Evolutionary conservation across 148 eudicot species (phyloP).

Genomic region (Cornus kousa): DNA sequence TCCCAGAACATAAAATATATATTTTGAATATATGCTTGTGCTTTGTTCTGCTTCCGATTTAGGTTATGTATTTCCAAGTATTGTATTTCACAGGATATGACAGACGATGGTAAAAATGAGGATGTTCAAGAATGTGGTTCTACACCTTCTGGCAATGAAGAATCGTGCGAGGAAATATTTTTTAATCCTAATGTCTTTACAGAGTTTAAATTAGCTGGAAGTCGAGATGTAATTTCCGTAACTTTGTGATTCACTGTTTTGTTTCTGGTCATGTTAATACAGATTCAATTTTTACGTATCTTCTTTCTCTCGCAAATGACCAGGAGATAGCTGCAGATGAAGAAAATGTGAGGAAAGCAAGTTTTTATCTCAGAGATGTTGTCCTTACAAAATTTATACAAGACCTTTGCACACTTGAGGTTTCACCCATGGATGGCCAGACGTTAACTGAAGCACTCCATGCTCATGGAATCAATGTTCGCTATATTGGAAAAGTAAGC

Average conservation of each 20-base stretch:
- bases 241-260: background rate
- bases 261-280: background rate
- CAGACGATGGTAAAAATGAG: slow-evolving; percentile 30
- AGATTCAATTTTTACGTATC: background rate
- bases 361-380: slow-evolving; percentile 60
- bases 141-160: slow-evolving; percentile 27
- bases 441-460: slow-evolving; percentile 97
- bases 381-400: slow-evolving; percentile 77
- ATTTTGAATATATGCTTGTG: background rate
- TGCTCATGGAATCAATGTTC: slow-evolving; percentile 95
- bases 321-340: slow-evolving; percentile 94
- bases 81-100: slow-evolving; percentile 31
- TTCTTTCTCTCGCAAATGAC: slow-evolving; percentile 13
- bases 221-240: slow-evolving; percentile 51
- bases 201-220: slow-evolving; percentile 84
- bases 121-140: slow-evolving; percentile 33
- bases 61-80: background rate
- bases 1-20: background rate
- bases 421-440: slow-evolving; percentile 99
- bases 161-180: slow-evolving; percentile 39
- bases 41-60: background rate
- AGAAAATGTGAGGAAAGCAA: slow-evolving; percentile 77
- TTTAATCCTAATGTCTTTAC: slow-evolving; percentile 96
- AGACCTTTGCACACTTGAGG: slow-evolving; percentile 93
- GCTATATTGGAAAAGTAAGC: slow-evolving; percentile 89